These are phyloP conservation scores for Ophiosphaerella narmari DNA, from an alignment of 2,329 filamentous ascomycete species.

Conservation along the genomic window DNA sequence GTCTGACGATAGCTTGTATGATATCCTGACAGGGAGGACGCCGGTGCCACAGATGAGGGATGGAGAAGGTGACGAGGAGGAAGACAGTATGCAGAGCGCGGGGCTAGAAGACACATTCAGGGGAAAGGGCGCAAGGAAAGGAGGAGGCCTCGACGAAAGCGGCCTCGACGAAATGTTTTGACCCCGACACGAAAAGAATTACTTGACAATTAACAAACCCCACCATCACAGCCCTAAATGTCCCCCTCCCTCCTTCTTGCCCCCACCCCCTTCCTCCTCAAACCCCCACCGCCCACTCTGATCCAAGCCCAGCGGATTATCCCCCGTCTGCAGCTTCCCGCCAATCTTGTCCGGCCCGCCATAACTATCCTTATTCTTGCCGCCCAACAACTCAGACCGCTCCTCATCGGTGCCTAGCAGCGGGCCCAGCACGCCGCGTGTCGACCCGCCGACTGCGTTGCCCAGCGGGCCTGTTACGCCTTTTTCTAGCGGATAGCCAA, in stretches of 20 bases:
- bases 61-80: constrained; percentile 24
- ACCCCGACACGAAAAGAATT: not conserved
- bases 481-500: constrained; percentile 46
- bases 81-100: constrained; percentile 25
- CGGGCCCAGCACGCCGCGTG: constrained; percentile 43
- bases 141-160: constrained; percentile 33
- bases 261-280: constrained; percentile 28
- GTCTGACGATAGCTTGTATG: constrained; percentile 54
- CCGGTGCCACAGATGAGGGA: constrained; percentile 41
- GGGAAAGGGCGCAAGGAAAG: constrained; percentile 31
- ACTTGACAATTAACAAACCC: not conserved
- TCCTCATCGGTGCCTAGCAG: constrained; percentile 43
- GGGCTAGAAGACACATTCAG: constrained; percentile 53
- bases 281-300: constrained; percentile 45
- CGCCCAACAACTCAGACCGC: constrained; percentile 43
- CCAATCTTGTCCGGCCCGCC: constrained; percentile 44
- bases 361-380: constrained; percentile 48
- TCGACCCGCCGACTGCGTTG: constrained; percentile 43
- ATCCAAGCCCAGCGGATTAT: constrained; percentile 48
- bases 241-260: not conserved
- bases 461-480: constrained; percentile 44
- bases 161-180: constrained; percentile 45
- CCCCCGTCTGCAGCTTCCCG: constrained; percentile 46
- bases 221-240: too few relatives aligned
- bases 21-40: constrained; percentile 54